Base-by-base conservation (phyloP, 2,329 filamentous ascomycete genomes). In the Colletotrichum scovillei region DNA sequence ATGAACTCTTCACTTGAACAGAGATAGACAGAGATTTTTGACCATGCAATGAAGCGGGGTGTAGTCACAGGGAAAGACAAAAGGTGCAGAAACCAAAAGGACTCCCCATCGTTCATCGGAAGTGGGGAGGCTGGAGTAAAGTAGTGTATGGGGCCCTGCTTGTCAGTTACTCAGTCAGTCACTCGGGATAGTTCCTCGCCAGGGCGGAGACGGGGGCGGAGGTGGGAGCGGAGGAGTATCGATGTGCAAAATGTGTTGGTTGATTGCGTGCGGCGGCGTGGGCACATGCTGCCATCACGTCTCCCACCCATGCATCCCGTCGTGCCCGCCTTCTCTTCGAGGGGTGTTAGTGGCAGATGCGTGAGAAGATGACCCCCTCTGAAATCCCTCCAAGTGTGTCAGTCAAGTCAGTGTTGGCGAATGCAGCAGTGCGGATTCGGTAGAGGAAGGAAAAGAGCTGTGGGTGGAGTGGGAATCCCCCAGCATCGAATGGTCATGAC, bases 71-170 rank as follows among this genome's bases (percentile, higher is more conserved):
- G 19, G 19, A 49, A n/a, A 19, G 35, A 30, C 63, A 52, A 52
- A 57, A 30, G 35, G 22, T 56, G 57, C 30, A 72, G 55, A 69
- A 62, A 26, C 14, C 19, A 38, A 24, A 52, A 16, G 24, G 30
- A 22, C 11, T 57, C 24, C 19, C 56, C 55, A 32, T 60, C 26
- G 67, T 60, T 60, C 46, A 32, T 57, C 49, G 14, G 60, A 53
- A 52, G 60, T 66, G 67, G 67, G 70, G 55, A 73, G 70, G 46
- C 60, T 62, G 66, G 59, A 49, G 55, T 73, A 60, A 35, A 57
- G 38, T 42, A 42, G 38, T 63, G 32, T 42, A 38, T 7, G 59
- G 30, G 35, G 69, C 19, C 59, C 52, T 38, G 24, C 16, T 19
- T 42, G 38, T 42, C 38, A 42, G 38, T 63, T 26, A 8, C 8